A percentile compares a stretch with the other conserved stretches of the same genome.
These are phyloP conservation scores for Lentinus tigrinus DNA, from an alignment of 768 basidiomycete genomes.

Conservation along the genomic window DNA sequence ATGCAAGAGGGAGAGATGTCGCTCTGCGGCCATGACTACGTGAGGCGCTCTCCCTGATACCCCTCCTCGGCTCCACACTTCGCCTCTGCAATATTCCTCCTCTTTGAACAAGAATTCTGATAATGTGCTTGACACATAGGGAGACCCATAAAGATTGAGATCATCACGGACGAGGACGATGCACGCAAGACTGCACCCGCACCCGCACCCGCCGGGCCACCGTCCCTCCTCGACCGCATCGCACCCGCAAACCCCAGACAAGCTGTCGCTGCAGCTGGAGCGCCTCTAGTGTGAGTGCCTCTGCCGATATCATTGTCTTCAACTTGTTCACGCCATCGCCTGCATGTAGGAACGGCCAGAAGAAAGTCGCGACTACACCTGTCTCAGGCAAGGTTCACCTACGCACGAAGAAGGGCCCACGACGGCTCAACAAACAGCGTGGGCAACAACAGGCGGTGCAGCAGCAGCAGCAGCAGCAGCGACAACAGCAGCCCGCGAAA, in stretches of 20 bases:
- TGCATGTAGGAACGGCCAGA: not conserved
- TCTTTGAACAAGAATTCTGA: not conserved
- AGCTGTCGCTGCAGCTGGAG: constrained; percentile 2
- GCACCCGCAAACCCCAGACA: constrained; percentile 7
- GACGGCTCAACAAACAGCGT: constrained; percentile 59
- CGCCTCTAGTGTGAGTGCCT: not conserved
- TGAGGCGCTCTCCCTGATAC: not conserved
- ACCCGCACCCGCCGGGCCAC: constrained; percentile 26
- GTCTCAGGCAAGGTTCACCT: constrained; percentile 13
- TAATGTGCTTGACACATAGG: constrained; percentile 38
- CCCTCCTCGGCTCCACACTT: not conserved
- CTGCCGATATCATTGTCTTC: not conserved
- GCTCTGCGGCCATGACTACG: not conserved
- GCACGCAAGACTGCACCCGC: constrained; percentile 20
- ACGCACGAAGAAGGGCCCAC: constrained; percentile 71
- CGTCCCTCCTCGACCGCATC: constrained; percentile 41
- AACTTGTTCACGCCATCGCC: not conserved
- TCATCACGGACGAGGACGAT: constrained; percentile 50
- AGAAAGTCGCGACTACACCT: not conserved
- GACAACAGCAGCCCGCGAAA: constrained; percentile 33
- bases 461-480: not conserved
- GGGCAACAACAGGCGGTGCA: constrained; percentile 1
- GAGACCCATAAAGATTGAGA: constrained; percentile 64
- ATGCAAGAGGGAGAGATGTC: not conserved
- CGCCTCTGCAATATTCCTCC: not conserved